phyloP scores from a whole-genome alignment of 345 rosid species.

The Cochlearia excelsa region DNA sequence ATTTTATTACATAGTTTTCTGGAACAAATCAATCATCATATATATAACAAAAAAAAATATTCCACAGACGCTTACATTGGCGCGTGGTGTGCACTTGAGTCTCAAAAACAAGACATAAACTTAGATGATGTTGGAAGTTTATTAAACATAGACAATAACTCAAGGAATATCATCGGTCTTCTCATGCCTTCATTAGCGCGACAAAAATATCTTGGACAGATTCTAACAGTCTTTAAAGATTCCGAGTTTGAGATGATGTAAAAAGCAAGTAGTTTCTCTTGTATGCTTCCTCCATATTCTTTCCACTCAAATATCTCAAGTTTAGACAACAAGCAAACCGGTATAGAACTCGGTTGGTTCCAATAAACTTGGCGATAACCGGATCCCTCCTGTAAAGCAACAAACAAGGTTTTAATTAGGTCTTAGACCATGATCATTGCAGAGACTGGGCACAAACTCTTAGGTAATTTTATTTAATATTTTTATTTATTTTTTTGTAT shows the following conservation, averaged over 20 bases:
- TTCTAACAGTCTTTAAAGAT: neutral
- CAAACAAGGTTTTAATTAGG: no score
- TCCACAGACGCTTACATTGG: no score
- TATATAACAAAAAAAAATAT: no score
- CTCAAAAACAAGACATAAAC: neutral
- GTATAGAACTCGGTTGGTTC: slow-evolving; percentile 18
- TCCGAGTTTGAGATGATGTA: neutral
- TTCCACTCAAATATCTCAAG: slow-evolving; percentile 8
- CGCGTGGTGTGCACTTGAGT: neutral
- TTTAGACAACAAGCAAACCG: slow-evolving; percentile 13
- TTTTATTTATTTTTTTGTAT: no score
- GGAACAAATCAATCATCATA: no score
- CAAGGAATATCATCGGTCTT: neutral
- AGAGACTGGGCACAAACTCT: no score
- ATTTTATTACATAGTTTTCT: no score
- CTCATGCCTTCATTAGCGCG: neutral
- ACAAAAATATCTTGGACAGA: neutral
- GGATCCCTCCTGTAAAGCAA: no score
- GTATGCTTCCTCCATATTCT: slow-evolving; percentile 1
- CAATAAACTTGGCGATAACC: slow-evolving; percentile 3
- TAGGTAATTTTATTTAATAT: neutral
- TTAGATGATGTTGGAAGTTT: slow-evolving; percentile 1
- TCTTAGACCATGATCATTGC: no score
- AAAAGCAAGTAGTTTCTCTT: neutral
- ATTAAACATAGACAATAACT: neutral